These are phyloP conservation scores for Lasiodiplodia sp. DNA, from an alignment of 2,329 filamentous ascomycete species.

Conservation along the genomic window DNA sequence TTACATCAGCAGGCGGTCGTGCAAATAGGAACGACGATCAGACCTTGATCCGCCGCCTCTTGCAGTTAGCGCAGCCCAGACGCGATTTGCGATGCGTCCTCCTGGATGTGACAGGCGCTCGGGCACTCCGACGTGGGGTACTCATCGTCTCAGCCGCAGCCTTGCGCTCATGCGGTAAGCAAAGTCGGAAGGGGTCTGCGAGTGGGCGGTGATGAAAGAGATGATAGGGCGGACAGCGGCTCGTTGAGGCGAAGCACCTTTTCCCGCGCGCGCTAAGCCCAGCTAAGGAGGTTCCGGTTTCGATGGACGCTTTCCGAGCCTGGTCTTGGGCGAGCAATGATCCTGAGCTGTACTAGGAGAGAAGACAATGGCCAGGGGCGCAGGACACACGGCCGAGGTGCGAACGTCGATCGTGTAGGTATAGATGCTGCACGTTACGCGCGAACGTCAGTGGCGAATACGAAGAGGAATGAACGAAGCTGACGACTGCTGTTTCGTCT, in stretches of 20 bases:
- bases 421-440: neutral
- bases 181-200: neutral
- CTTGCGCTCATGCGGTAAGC: no score
- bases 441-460: neutral
- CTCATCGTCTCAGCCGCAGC: neutral
- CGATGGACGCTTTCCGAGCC: neutral
- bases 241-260: neutral
- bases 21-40: neutral
- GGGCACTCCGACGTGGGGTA: neutral
- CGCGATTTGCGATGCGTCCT: constrained; percentile 21
- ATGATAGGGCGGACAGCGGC: neutral
- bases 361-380: neutral
- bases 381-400: no score
- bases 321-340: no score
- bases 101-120: neutral
- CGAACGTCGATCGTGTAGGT: neutral
- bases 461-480: neutral
- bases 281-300: neutral
- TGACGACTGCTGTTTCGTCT: neutral
- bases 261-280: neutral
- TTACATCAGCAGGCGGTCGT: neutral
- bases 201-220: neutral
- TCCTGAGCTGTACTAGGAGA: neutral
- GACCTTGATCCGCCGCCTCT: constrained; percentile 25
- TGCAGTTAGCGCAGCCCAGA: constrained; percentile 24